Evolutionary conservation across 352 stramenopile species (phyloP).

Genomic region (Phytopythium helicoides): DNA sequence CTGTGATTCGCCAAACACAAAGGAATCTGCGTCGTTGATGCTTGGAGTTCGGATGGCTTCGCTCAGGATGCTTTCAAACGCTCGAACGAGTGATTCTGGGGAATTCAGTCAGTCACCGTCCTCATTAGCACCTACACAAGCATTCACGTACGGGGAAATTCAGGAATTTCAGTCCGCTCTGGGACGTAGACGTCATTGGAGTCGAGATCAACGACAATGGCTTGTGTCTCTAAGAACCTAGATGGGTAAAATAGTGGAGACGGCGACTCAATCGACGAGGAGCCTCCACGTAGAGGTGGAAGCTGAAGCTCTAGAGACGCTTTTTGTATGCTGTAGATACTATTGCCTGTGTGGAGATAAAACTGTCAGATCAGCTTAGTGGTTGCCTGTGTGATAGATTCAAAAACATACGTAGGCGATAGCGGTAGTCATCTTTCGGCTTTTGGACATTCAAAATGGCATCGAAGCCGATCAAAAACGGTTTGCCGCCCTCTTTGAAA

Average conservation of each 20-base stretch:
- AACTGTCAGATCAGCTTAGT: background rate
- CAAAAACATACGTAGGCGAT: conserved; percentile 48
- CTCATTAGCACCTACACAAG: background rate
- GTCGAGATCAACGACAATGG: conserved; percentile 66
- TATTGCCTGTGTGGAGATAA: conserved; percentile 39
- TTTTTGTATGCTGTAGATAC: conserved; percentile 66
- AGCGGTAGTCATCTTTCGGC: conserved; percentile 52
- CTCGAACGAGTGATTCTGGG: conserved; percentile 54
- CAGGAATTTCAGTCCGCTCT: conserved; percentile 56
- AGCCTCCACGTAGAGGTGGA: conserved; percentile 5
- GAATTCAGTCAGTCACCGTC: background rate
- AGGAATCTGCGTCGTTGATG: conserved; percentile 43
- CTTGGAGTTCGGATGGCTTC: conserved; percentile 32
- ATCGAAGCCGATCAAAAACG: conserved; percentile 58
- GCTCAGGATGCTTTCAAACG: conserved; percentile 41
- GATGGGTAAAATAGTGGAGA: conserved; percentile 25
- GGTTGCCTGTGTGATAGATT: background rate
- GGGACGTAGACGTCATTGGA: conserved; percentile 68
- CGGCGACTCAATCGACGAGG: background rate
- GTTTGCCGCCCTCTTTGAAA: conserved; percentile 8
- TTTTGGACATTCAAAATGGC: conserved; percentile 46
- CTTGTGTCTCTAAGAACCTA: conserved; percentile 43
- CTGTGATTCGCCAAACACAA: conserved; percentile 33
- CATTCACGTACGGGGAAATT: conserved; percentile 54
- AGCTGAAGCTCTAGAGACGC: conserved; percentile 37